Base-by-base conservation (phyloP, 1,284 basidiomycete species). In the Sanguinoderma infundibulare region DNA sequence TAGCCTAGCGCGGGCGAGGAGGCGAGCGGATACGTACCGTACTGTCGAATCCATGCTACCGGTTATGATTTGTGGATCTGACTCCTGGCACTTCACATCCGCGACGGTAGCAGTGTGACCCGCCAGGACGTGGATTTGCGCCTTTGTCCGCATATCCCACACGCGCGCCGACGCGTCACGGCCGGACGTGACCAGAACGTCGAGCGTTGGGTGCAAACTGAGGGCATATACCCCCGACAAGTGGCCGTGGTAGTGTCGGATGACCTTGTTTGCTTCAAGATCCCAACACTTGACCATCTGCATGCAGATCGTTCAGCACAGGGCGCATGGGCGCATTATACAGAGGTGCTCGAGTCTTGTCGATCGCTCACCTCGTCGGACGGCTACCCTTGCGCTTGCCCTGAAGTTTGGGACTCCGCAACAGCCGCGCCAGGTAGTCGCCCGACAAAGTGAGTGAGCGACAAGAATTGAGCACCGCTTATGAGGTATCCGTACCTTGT, bases 281-380 rank as follows among this genome's bases (percentile, higher is more conserved):
- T 99, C 97, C 98, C 98, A 99, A 72, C 98, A 99, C 81, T 98
- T 99, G 49, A 99, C 96, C 94, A 98, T 98, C 93, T 95, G 72
- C 17, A 15, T 10, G 32, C 32, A n/a, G 12, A 12, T 14, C 10
- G n/a, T 10, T 36, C 30, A 35, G 35, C 22, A 51, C 34, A 24
- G 57, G 2, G 28, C 34, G 36, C 10, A 22, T 55, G 3, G 38
- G 44, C 40, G 30, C 6, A 15, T 40, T 4, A 12, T 6, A 14
- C 9, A 28, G 20, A 22, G 22, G 22, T 24, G 24, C 14, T 14
- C 4, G 32, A 35, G 24, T n/a, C n/a, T n/a, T n/a, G n/a, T n/a
- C n/a, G n/a, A n/a, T n/a, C n/a, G n/a, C n/a, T n/a, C n/a, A n/a
- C n/a, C n/a, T n/a, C n/a, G n/a, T n/a, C n/a, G n/a, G n/a, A n/a